Evolutionary conservation across 2,329 filamentous ascomycete species (phyloP), one percentile per base, ranked within the genome.

Genomic region (Aspergillus viridinutans): DNA sequence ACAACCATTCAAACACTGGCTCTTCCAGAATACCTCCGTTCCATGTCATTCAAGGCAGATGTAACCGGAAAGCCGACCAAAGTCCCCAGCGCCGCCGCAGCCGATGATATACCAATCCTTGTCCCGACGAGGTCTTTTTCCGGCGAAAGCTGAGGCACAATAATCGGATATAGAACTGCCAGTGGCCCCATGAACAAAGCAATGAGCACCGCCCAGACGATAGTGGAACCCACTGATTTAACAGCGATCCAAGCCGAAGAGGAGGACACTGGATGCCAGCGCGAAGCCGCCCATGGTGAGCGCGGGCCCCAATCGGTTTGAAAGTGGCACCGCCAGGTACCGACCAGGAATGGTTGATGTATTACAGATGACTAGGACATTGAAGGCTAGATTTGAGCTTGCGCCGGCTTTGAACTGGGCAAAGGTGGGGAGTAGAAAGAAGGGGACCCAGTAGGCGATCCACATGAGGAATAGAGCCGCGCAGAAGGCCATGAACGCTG

Each of bases 401-500:
- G 51, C 40, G 28, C 40, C 25, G 5, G 40, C 38, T 53, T 48
- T 48, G 51, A 53, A 53, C n/a, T 53, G 42, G 38, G 51, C 40
- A 32, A 53, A 53, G 4, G 42, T 53, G 9, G 51, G 51, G n/a
- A 53, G 51, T 14, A 53, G 25, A 32, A 53, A 53, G 40, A 53
- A 48, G 51, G 51, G 51, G 23, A 48, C 51, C 51, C 40, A 53
- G 40, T 53, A 53, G 40, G 51, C 40, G n/a, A 53, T 32, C 51
- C 40, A 53, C 26, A 53, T 53, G 51, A 53, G 51, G 28, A 48
- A 53, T 20, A 53, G 51, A 28, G 51, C 51, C 10, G n/a, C 10
- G 40, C 51, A 53, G 40, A 53, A 53, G 51, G 51, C 40, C 51
- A 53, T 53, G 38, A 53, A 48, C n/a, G 40, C 40, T 53, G 51